phyloP scores from a whole-genome alignment of 495 filamentous ascomycete species.

The Neurospora intermedia region DNA sequence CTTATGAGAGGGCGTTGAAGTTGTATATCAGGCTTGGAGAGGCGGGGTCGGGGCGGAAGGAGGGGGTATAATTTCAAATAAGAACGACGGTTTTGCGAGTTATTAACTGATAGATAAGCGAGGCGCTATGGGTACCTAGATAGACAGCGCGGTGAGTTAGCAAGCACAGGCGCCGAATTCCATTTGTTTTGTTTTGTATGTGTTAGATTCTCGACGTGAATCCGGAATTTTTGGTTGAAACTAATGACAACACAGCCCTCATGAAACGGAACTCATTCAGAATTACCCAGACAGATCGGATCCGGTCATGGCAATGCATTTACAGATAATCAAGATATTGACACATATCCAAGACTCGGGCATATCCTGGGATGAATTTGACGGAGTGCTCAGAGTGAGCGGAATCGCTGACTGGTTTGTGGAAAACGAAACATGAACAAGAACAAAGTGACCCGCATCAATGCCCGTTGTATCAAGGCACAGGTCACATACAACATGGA shows the following conservation, averaged over 20 bases:
- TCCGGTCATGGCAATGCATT: neutral
- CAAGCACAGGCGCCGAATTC: neutral
- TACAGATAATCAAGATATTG: neutral
- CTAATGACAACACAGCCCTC: neutral
- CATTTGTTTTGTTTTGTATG: neutral
- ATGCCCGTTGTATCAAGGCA: neutral
- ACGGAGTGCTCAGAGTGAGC: neutral
- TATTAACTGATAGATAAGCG: neutral
- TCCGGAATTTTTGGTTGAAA: neutral
- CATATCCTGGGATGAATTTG: neutral
- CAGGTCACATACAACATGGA: neutral
- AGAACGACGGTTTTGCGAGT: neutral
- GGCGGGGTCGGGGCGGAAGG: neutral
- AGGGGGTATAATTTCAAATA: neutral
- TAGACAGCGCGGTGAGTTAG: neutral
- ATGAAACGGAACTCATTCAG: neutral
- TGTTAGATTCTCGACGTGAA: neutral
- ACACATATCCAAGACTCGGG: neutral
- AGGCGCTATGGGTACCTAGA: neutral
- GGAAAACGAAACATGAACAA: neutral
- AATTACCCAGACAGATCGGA: neutral
- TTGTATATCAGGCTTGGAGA: constrained; percentile 37
- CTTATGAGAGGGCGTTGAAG: constrained; percentile 68
- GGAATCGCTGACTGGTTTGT: neutral
- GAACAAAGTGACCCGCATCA: neutral